A percentile compares a stretch with the other conserved stretches of the same genome.
These are phyloP conservation scores for Plasmodiophora brassicae DNA, from an alignment of 208 protist species.

Conservation along the genomic window DNA sequence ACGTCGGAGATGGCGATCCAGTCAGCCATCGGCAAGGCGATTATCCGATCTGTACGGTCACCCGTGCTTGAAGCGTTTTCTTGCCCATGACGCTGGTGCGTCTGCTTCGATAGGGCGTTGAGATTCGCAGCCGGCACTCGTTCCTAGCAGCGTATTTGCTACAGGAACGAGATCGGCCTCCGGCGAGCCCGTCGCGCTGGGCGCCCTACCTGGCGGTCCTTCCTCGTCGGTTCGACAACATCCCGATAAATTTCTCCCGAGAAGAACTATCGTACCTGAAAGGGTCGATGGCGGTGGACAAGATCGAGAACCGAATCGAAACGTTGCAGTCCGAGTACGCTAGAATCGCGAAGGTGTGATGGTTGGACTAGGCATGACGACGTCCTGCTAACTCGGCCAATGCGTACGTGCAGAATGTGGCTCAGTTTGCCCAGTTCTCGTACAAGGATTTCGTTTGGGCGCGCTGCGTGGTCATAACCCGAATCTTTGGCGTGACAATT, in stretches of 20 bases:
- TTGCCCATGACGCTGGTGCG: neutral
- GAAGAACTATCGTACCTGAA: constrained; percentile 32
- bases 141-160: constrained; percentile 24
- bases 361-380: neutral
- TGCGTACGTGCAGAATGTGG: neutral
- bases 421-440: neutral
- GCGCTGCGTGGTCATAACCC: constrained; percentile 16
- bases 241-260: constrained; percentile 17
- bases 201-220: constrained; percentile 2
- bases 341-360: neutral
- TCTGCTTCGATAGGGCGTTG: constrained; percentile 23
- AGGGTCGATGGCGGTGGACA: constrained; percentile 29
- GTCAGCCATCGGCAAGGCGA: neutral
- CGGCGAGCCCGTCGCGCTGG: neutral
- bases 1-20: neutral
- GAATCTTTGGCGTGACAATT: constrained; percentile 29
- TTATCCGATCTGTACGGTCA: neutral
- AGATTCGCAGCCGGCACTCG: constrained; percentile 4
- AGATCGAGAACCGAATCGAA: constrained; percentile 25
- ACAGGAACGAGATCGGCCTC: neutral
- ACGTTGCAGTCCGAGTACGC: neutral
- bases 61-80: neutral
- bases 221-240: constrained; percentile 15
- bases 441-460: constrained; percentile 33
- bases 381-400: neutral